Percentiles rank a stretch among this genome's conserved stretches.
phyloP scores from a whole-genome alignment of 2,329 filamentous ascomycete genomes.

The Atkinsonella texensis region DNA sequence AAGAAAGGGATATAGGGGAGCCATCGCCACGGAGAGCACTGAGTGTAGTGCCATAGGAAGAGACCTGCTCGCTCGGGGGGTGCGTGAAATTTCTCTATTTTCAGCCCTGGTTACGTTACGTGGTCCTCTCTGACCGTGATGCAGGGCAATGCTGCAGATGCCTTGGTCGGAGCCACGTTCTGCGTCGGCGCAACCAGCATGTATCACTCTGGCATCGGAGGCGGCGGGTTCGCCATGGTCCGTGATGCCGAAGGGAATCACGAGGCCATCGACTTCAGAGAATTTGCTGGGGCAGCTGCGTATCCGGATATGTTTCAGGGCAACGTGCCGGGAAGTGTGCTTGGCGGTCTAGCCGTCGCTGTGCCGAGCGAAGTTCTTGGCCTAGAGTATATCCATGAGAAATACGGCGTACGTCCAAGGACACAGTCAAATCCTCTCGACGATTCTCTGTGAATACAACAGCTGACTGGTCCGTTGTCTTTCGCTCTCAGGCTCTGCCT shows the following conservation, averaged over 20 bases:
- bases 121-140: background rate
- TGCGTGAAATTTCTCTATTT: conserved; percentile 17
- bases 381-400: conserved; percentile 63
- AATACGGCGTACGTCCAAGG: conserved; percentile 44
- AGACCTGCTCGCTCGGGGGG: conserved; percentile 43
- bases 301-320: conserved; percentile 75
- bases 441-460: too few species aligned
- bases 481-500: conserved; percentile 33
- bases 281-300: conserved; percentile 73
- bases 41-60: conserved; percentile 60
- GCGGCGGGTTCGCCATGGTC: conserved; percentile 82
- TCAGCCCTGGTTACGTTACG: too few species aligned
- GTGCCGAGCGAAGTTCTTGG: conserved; percentile 69
- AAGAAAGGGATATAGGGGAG: conserved; percentile 32
- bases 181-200: conserved; percentile 66
- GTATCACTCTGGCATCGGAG: conserved; percentile 75
- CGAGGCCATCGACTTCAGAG: conserved; percentile 81
- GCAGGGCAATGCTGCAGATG: conserved; percentile 65
- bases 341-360: conserved; percentile 59
- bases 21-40: conserved; percentile 56
- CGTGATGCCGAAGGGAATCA: conserved; percentile 61
- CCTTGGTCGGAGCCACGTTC: conserved; percentile 60
- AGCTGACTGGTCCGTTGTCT: background rate
- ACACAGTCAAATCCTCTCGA: too few species aligned
- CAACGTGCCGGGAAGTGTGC: conserved; percentile 53